Evolutionary conservation across 1,284 basidiomycete species (phyloP), one percentile per base, ranked within the genome.

Genomic region (Sporisorium exsertum): DNA sequence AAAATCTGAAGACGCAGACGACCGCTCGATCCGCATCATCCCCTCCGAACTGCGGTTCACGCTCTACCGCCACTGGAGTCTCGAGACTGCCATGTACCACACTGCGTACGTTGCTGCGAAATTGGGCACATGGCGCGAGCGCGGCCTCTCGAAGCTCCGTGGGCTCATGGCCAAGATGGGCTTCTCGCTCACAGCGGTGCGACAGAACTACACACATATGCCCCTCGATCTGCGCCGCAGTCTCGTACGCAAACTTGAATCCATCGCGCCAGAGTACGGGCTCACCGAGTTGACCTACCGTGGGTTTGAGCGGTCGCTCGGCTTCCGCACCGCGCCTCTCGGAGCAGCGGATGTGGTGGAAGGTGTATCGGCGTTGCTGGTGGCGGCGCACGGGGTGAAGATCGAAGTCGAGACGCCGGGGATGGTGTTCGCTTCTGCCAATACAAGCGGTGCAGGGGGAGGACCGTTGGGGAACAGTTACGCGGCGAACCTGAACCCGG

Each of bases 101-200:
- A 97, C 95, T 1, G 92, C 92, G 72, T 99, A 99, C 82, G 92
- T 99, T 16, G 96, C 95, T 1, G 92, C 92, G 46, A 95, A 95
- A 86, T 89, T 99, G 74, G 94, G 94, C 2, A 93, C 97, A 56
- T 99, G 97, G 97, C 93, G 93, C 81, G 96, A 99, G 84, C 90
- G 91, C 58, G 97, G 97, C 4, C 89, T 92, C 65, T 95, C 94
- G 84, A 90, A 92, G 71, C 87, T 99, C 56, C 94, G 93, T 1
- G 95, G 95, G 1, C 87, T 99, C 66, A 88, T 99, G 35, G 97
- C 97, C 27, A 99, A 99, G 88, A 99, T 99, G 95, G 97, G 97
- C 1, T 95, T 97, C 84, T 96, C 95, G 0, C 90, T 98, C 68
- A 89, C 90, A 3, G 94, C 99, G 84, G 96, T 94, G 22, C 94